Evolutionary conservation across 2,329 filamentous ascomycete genomes (phyloP).

Genomic region (Calonectria multiphialidica): DNA sequence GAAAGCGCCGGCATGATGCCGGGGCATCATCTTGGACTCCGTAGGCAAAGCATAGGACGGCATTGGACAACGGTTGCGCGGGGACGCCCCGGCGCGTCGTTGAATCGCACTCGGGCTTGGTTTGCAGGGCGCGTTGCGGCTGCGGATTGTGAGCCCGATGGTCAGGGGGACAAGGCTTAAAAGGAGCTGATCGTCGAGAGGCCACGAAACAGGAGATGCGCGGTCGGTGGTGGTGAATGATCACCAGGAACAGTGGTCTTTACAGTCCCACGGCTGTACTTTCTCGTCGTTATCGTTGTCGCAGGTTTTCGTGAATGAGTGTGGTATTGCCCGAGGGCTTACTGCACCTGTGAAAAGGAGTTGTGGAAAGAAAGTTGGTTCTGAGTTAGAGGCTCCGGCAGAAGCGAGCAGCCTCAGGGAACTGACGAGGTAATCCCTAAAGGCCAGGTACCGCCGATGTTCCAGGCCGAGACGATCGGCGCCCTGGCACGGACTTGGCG

Average conservation of each 20-base stretch:
- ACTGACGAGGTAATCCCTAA: conserved; percentile 33
- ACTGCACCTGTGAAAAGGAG: conserved; percentile 9
- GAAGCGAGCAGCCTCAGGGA: conserved; percentile 31
- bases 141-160: background rate
- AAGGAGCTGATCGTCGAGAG: conserved; percentile 15
- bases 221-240: background rate
- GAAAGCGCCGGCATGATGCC: conserved; percentile 81
- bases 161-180: conserved; percentile 2
- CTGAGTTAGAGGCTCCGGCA: conserved; percentile 22
- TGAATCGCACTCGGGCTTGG: conserved; percentile 17
- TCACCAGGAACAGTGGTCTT: background rate
- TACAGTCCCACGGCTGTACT: background rate
- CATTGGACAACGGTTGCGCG: conserved; percentile 40
- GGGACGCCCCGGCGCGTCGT: conserved; percentile 36
- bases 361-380: conserved; percentile 36
- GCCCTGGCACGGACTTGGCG: conserved; percentile 19
- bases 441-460: conserved; percentile 24
- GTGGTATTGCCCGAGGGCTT: conserved; percentile 1
- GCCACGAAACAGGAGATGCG: conserved; percentile 13
- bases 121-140: background rate
- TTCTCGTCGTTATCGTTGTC: background rate
- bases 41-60: conserved; percentile 46
- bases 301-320: conserved; percentile 7
- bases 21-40: conserved; percentile 80
- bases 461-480: conserved; percentile 32